Evolutionary conservation across 139 green algal genomes (phyloP), one percentile per base, ranked within the genome.

Genomic region (Chlamydomonas sphaeroides): DNA sequence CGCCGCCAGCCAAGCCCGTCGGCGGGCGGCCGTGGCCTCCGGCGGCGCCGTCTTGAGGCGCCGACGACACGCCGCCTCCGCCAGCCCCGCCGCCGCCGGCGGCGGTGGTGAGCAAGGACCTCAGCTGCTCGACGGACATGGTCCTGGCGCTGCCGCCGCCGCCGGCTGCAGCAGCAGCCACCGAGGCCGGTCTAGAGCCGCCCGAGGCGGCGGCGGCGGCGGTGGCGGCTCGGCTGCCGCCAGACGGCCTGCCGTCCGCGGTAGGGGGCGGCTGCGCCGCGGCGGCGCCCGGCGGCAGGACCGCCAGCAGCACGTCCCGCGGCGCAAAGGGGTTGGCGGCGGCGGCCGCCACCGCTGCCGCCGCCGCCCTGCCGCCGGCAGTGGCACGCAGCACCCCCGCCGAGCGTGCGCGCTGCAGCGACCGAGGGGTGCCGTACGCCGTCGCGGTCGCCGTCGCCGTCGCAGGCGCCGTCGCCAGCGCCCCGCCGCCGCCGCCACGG

Each of bases 251-350:
- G n/a, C n/a, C n/a, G n/a, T n/a, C n/a, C n/a, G n/a, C n/a, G n/a
- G n/a, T n/a, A n/a, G n/a, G n/a, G n/a, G n/a, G n/a, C n/a, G n/a
- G n/a, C n/a, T n/a, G n/a, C n/a, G n/a, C n/a, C n/a, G n/a, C n/a
- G n/a, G n/a, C n/a, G n/a, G n/a, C n/a, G n/a, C n/a, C n/a, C n/a
- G n/a, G n/a, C n/a, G n/a, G n/a, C n/a, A n/a, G n/a, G 10, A 80
- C 57, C 3, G 73, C 73, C 0, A 42, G 42, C n/a, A 82, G 41
- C 18, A 82, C 61, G 5, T 82, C 75, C 2, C 33, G 45, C 0
- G 75, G 61, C 11, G 28, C 41, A 41, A 82, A 82, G 32, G 75
- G 75, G 62, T 82, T 82, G 30, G 75, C 20, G 0, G 75, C 39
- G 4, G 59, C 75, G 8, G 75, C 62, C 2, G 75, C 61, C 15